Evolutionary conservation across 768 basidiomycete genomes (phyloP), one percentile per base, ranked within the genome.

Genomic region (Lactarius evosmus): DNA sequence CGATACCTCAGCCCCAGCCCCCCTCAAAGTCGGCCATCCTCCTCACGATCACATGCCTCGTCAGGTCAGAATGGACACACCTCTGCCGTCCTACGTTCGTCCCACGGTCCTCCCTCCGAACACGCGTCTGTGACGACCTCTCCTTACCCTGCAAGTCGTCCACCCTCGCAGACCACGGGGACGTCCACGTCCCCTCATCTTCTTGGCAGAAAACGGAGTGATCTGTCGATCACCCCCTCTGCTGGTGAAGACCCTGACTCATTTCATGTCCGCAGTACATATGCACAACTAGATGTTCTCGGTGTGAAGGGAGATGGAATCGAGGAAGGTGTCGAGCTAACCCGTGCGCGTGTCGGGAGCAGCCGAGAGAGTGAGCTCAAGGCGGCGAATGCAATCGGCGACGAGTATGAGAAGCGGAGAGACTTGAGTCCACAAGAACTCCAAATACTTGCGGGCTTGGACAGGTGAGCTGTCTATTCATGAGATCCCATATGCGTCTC

Each of bases 221-320:
- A 82, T 63, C 74, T 77, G 14, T 91, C 89, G 6, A 78, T 89
- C 19, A 82, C 82, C 0, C 89, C 86, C 1, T 88, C 88, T 6
- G 87, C 87, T 68, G 88, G 88, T 30, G 92, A 94, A 73, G 92
- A 94, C 69, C 72, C 84, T 61, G 92, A 94, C 72, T 83, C 88
- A 7, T 90, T 90, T 69, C 87, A 91, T 73, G 89, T 95, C 7
- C 83, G 93, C 44, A 87, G 82, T 64, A 93, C 91, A 0, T 95
- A 98, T 72, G 96, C 95, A 0, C 84, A 91, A 66, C 81, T 98
- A n/a, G 93, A 98, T 55, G 77, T 83, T 11, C 83, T 83, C 49
- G 96, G 96, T n/a, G 95, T 98, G 40, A 89, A 85, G 71, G 95
- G 95, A 3, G 96, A 98, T 72, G 96, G 96, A 0, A 93, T 87